Base-by-base conservation (phyloP, 208 protist species). In the Acanthamoeba castellanii region DNA sequence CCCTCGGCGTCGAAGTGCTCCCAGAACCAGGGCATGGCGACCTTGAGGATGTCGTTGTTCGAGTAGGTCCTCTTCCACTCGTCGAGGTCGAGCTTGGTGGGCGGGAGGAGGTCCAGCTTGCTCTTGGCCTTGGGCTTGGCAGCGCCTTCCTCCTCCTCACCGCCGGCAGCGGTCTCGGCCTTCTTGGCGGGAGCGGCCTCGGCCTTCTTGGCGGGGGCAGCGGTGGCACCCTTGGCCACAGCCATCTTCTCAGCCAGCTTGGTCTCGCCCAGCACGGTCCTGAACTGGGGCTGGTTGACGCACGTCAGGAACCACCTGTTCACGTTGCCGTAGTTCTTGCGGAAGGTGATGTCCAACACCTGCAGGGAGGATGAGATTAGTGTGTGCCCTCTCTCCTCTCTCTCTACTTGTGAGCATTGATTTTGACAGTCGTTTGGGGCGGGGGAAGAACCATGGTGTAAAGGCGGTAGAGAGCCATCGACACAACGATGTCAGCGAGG, bases 61-160 rank as follows among this genome's bases (percentile, higher is more conserved):
- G 96, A 96, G 94, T 98, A 98, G 14, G 59, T 55, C 42, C 97
- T 57, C 95, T 98, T 98, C 93, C 93, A 97, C 70, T 96, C 95
- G 32, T 97, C 96, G 6, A 97, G 50, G 57, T 82, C 72, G 59
- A 97, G 95, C 16, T 94, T 96, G 27, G 94, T 74, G 45, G 92
- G 52, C 59, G 96, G 85, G 47, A 97, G 95, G 27, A 92, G 57
- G 32, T 89, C 95, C 16, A 97, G 72, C 64, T 81, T 93, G 84
- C 96, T 95, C 70, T 95, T 94, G 45, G 91, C 94, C 85, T 96
- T 96, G 72, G 87, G 84, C 66, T 95, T 84, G 70, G 37, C 8
- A 16, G 66, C 90, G 11, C 88, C 76, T 1, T 47, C 93, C 55
- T 95, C 91, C 27, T 89, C 94, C 11, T 20, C 68, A 42, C 8